Percentiles rank a stretch among this genome's conserved stretches.
phyloP scores from a whole-genome alignment of 2,329 filamentous ascomycete species.

The Penicillium capsulatum region DNA sequence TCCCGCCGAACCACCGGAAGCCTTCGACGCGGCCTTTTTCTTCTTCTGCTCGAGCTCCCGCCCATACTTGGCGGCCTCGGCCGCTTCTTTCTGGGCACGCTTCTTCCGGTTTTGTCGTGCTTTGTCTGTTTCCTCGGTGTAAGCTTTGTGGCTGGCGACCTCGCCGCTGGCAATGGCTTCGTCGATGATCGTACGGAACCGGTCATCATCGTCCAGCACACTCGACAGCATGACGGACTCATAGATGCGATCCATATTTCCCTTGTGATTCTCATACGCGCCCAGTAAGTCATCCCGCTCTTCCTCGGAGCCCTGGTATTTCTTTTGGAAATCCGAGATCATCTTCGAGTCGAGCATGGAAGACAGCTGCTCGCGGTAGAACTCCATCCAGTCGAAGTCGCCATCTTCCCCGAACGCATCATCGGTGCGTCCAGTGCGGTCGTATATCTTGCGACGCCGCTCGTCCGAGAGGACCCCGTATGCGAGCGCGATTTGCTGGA shows the following conservation, averaged over 20 bases:
- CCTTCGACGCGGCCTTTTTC: conserved; percentile 47
- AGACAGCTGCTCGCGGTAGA: conserved; percentile 79
- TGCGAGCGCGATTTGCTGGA: conserved; percentile 88
- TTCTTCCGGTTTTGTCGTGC: conserved; percentile 57
- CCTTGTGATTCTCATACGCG: conserved; percentile 69
- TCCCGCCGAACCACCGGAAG: conserved; percentile 25
- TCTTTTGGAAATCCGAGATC: conserved; percentile 68
- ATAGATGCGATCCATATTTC: conserved; percentile 74
- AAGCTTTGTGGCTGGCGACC: conserved; percentile 63
- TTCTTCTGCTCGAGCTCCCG: conserved; percentile 72
- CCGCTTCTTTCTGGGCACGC: conserved; percentile 62
- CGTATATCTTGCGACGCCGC: conserved; percentile 76
- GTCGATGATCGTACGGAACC: conserved; percentile 78
- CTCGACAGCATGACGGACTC: conserved; percentile 82
- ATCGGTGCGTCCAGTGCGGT: conserved; percentile 81
- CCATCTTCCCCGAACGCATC: conserved; percentile 69
- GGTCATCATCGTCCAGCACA: conserved; percentile 75
- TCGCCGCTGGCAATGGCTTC: conserved; percentile 68
- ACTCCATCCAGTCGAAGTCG: conserved; percentile 85
- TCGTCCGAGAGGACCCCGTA: conserved; percentile 89
- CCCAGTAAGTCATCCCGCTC: conserved; percentile 73
- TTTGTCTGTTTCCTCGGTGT: conserved; percentile 68
- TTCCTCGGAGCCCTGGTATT: conserved; percentile 83
- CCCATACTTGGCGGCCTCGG: conserved; percentile 69
- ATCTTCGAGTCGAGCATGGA: conserved; percentile 69